A percentile compares a stretch with the other conserved stretches of the same genome.
These are phyloP conservation scores for Strigomonas galati DNA, from an alignment of 208 protist genomes.

Conservation along the genomic window DNA sequence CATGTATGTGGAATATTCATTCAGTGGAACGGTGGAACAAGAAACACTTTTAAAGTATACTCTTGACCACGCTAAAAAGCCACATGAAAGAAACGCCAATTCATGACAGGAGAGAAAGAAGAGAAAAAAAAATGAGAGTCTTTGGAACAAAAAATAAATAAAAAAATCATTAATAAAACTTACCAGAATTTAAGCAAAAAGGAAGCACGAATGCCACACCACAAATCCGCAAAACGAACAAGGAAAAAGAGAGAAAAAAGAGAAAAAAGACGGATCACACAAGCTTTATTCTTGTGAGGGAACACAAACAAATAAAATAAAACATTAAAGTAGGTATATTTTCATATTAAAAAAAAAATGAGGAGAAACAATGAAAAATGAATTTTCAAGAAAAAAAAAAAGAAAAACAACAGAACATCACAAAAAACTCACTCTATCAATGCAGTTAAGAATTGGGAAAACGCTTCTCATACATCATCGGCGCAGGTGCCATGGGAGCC, in stretches of 20 bases:
- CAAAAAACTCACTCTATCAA: no score
- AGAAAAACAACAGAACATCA: constrained; percentile 2
- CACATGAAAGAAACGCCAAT: constrained; percentile 13
- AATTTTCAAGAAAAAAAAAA: constrained; percentile 5
- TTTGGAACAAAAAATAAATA: background rate
- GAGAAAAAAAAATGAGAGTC: background rate
- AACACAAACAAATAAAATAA: constrained; percentile 4
- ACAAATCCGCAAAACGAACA: background rate
- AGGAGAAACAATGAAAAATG: constrained; percentile 4
- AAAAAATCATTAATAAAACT: background rate
- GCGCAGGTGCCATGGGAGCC: no score
- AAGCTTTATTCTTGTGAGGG: no score
- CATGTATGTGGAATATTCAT: no score
- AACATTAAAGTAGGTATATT: constrained; percentile 7
- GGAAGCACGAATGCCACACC: background rate
- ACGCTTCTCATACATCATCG: no score
- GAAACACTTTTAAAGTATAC: no score
- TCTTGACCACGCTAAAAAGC: constrained; percentile 8
- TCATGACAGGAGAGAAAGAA: background rate
- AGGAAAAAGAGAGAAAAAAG: background rate
- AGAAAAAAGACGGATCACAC: no score
- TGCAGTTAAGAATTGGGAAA: no score
- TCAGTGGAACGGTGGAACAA: no score
- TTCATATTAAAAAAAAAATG: constrained; percentile 9
- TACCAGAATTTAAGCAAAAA: background rate